Conservation (phyloP, 306 rosid species). For the Leucaena leucocephala region DNA sequence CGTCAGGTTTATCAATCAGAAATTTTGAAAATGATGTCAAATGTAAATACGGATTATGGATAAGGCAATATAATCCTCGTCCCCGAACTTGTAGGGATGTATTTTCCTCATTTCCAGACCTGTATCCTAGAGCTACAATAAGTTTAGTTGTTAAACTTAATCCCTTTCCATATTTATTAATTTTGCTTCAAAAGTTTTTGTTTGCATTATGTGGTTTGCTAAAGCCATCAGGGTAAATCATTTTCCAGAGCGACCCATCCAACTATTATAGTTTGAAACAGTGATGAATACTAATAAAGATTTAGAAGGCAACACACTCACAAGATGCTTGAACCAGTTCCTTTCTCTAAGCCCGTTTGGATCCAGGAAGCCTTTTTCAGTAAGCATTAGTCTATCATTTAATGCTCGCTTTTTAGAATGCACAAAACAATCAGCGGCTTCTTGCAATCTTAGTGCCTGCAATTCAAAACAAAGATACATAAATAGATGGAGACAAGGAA, state of each 20-base stretch:
- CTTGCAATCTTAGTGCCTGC: slow-evolving; percentile 57
- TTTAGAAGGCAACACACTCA: slow-evolving; percentile 44
- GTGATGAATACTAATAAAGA: neutral
- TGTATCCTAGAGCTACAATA: neutral
- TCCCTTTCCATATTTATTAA: neutral
- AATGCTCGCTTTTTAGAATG: slow-evolving; percentile 57
- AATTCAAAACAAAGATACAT: slow-evolving; percentile 33
- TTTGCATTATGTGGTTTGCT: neutral
- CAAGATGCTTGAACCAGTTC: slow-evolving; percentile 82
- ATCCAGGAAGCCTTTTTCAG: slow-evolving; percentile 77
- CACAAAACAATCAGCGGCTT: slow-evolving; percentile 36
- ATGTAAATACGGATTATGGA: neutral
- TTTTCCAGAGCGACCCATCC: neutral
- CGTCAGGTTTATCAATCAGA: slow-evolving; percentile 2
- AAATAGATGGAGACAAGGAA: neutral
- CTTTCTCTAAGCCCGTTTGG: slow-evolving; percentile 61
- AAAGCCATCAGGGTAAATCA: neutral
- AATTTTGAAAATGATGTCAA: neutral
- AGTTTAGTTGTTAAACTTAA: neutral
- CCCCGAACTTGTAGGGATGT: neutral
- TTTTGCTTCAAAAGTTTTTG: neutral
- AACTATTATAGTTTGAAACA: neutral
- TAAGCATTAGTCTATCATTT: slow-evolving; percentile 72
- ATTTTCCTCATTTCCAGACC: slow-evolving; percentile 1
- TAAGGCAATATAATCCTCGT: neutral